phyloP scores from a whole-genome alignment of 108 stramenopile species.

The Chaetoceros muelleri region DNA sequence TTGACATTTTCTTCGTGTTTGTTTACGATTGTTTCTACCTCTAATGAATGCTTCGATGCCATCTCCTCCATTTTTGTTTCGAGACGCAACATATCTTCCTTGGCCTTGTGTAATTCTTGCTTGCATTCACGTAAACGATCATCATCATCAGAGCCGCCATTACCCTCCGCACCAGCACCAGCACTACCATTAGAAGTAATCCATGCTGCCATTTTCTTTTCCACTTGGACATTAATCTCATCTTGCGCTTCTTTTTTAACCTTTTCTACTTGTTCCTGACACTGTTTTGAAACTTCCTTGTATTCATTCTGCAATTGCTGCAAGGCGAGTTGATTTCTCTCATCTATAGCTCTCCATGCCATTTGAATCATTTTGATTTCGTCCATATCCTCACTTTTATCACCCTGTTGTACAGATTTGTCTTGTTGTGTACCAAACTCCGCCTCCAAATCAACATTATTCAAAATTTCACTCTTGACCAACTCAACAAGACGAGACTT shows the following conservation, averaged over 20 bases:
- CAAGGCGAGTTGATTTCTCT: conserved; percentile 40
- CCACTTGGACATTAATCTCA: conserved; percentile 9
- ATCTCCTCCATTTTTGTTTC: conserved; percentile 2
- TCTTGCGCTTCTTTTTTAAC: conserved; percentile 23
- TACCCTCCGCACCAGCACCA: conserved; percentile 14
- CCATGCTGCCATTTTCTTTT: conserved; percentile 10
- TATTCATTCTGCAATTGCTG: conserved; percentile 51
- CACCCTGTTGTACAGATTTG: not conserved
- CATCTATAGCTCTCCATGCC: conserved; percentile 47
- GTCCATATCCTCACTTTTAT: conserved; percentile 15
- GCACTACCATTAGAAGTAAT: conserved; percentile 10
- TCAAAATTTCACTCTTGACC: conserved; percentile 48
- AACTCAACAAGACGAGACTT: conserved; percentile 37
- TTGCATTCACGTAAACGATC: not conserved
- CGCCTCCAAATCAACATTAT: conserved; percentile 22
- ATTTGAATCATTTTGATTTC: conserved; percentile 35
- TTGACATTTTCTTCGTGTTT: conserved; percentile 3
- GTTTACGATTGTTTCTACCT: conserved; percentile 7
- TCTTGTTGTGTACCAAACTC: not conserved
- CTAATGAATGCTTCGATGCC: conserved; percentile 9
- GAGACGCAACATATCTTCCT: not conserved
- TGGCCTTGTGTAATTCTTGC: conserved; percentile 19
- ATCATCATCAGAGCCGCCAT: not conserved
- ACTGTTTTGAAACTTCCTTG: conserved; percentile 29
- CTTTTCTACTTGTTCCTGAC: conserved; percentile 38